Conservation (phyloP, 2,329 filamentous ascomycete genomes). For the Trichoderma sp. region DNA sequence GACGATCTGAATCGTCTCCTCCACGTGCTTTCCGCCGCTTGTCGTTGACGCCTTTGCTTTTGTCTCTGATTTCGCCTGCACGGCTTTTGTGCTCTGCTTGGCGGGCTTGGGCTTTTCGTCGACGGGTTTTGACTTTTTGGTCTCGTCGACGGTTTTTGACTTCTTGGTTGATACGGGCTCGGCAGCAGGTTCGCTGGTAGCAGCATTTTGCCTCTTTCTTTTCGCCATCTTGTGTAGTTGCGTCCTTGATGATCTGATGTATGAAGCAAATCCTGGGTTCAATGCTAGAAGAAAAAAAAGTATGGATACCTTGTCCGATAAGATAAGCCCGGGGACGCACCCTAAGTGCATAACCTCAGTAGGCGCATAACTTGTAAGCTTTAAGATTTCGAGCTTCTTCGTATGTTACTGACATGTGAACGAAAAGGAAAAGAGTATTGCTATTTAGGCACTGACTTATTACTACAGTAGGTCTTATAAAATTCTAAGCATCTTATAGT, state of each 20-base stretch:
- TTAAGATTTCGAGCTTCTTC: background rate
- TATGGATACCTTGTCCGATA: constrained; percentile 35
- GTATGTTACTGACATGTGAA: too few species aligned
- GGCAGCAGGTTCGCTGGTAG: constrained; percentile 34
- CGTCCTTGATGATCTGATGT: background rate
- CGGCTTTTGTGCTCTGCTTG: constrained; percentile 37
- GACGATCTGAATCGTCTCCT: constrained; percentile 78
- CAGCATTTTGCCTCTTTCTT: constrained; percentile 50
- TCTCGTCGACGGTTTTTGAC: constrained; percentile 33
- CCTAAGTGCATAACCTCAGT: constrained; percentile 2
- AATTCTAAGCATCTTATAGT: too few species aligned
- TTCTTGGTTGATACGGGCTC: constrained; percentile 40
- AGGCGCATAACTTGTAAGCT: constrained; percentile 33
- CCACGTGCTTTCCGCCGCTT: constrained; percentile 27
- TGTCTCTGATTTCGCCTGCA: constrained; percentile 22
- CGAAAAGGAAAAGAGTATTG: too few species aligned
- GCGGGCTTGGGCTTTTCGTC: constrained; percentile 17
- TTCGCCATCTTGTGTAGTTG: constrained; percentile 48
- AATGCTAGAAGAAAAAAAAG: constrained; percentile 28
- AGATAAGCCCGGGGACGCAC: constrained; percentile 37
- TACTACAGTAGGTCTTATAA: too few species aligned
- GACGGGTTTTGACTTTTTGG: constrained; percentile 41
- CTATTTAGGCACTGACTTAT: too few species aligned
- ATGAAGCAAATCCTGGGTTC: background rate
- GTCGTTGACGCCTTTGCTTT: background rate